Base-by-base conservation (phyloP, 2,329 filamentous ascomycete species). In the Aspergillus versicolor region DNA sequence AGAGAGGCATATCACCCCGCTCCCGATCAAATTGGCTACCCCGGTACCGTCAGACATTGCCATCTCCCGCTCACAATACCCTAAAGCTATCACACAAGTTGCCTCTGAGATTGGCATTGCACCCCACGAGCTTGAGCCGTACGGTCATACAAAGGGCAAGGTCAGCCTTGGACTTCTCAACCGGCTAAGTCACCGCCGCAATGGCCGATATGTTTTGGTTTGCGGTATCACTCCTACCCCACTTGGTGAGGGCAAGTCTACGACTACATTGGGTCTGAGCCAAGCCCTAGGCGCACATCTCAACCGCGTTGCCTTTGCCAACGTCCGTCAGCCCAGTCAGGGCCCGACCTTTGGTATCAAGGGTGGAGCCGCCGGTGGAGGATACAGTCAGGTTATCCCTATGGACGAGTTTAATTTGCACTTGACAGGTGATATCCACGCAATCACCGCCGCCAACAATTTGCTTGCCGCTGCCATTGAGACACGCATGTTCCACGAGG, bases 331-430 rank as follows among this genome's bases (percentile, higher is more conserved):
- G 74, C 94, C 94, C 50, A 96, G 91, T 68, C 94, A 97, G 79
- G 94, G 94, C 4, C 94, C 94, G 55, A 99, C 94, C 0, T 99
- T 99, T 73, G 94, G 94, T 69, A 97, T 99, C 83, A 99, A 99
- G 82, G 94, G 94, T 61, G 94, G 94, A 69, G 94, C 94, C 58
- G 94, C 94, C 56, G 94, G 94, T 69, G 94, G 94, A 74, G 94
- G 94, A 40, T 99, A 97, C 84, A 96, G 91, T 75, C 94, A 99
- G 75, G 94, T 99, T 70, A 97, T 99, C 68, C 94, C 94, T 58
- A 99, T 99, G 94, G 94, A 99, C 68, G 94, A 99, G 76, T 99
- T 99, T 82, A 99, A 99, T 78, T 81, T 99, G 71, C 94, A 99
- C 75, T 79, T 99, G 69, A 99, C 94, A 54, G 94, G 94, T 68